A percentile compares a stretch with the other conserved stretches of the same genome.
These are phyloP conservation scores for Scleroderma citrinum DNA, from an alignment of 768 basidiomycete species.

Conservation along the genomic window DNA sequence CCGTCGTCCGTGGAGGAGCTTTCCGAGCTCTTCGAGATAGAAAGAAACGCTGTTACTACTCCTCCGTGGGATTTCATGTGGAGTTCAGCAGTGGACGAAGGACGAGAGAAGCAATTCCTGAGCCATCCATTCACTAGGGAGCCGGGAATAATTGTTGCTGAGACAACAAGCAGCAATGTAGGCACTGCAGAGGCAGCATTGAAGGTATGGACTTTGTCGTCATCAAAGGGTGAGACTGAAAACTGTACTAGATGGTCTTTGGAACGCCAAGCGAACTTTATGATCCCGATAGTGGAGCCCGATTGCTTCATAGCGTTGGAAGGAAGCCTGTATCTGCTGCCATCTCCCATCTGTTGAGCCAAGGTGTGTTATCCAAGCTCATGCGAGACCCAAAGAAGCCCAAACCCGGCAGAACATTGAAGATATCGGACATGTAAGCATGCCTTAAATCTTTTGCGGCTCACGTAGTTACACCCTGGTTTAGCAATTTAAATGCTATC, in stretches of 20 bases:
- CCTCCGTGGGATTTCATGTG: conserved; percentile 72
- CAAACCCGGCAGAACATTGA: conserved; percentile 68
- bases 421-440: conserved; percentile 65
- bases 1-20: conserved; percentile 42
- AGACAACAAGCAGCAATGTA: conserved; percentile 31
- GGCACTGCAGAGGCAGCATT: conserved; percentile 61
- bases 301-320: conserved; percentile 51
- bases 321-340: conserved; percentile 51
- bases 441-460: background rate
- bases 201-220: conserved; percentile 44
- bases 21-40: conserved; percentile 42
- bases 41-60: conserved; percentile 34
- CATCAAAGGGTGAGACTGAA: background rate
- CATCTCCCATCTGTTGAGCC: conserved; percentile 52
- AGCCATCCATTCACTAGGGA: conserved; percentile 48
- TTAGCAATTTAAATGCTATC: conserved; percentile 62
- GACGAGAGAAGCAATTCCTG: conserved; percentile 63
- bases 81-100: conserved; percentile 66
- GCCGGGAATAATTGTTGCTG: conserved; percentile 25
- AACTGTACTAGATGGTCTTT: conserved; percentile 58
- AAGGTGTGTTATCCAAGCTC: conserved; percentile 61
- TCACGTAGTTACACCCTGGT: conserved; percentile 1
- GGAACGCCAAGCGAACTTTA: conserved; percentile 69
- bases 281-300: conserved; percentile 50
- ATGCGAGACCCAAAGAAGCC: conserved; percentile 56